Evolutionary conservation across 345 rosid genomes (phyloP), one percentile per base, ranked within the genome.

Genomic region (Populus ilicifolia): DNA sequence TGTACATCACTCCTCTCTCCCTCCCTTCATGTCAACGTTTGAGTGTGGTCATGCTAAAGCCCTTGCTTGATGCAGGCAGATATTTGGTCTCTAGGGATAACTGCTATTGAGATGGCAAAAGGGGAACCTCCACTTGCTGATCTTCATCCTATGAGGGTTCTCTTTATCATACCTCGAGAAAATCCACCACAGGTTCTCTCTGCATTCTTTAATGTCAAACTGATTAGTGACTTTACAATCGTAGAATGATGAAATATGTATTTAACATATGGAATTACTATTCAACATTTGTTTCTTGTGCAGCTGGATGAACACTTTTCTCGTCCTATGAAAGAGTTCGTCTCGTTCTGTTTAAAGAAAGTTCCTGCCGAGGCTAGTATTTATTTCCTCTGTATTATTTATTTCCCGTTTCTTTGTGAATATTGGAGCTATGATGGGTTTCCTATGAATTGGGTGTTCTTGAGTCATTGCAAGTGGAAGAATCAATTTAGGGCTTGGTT

Each of bases 241-340:
- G 13, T 79, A 23, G 48, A 74, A n/a, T n/a, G 13, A 36, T 70
- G 39, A 69, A 50, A 48, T 59, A 33, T 7, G 70, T 75, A 61
- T 4, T 21, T 61, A 50, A 50, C 14, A 20, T 35, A 29, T 75
- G 46, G 79, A 54, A 20, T 13, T 74, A 21, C 29, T 74, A 72
- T 67, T 62, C 30, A 67, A 79, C 23, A 67, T 64, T 78, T 74
- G 69, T 84, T 69, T 82, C 65, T 71, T 84, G 78, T 62, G 81
- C 98, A 96, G 99, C 89, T 96, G 86, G 98, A 96, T 85, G 99
- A 96, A 75, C 99, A 96, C 88, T 96, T 96, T 89, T 92, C 99
- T 76, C 97, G 98, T 71, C 89, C 87, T 67, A 88, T 96, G 90
- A 96, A 96, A 86, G 99, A 96, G 77, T 94, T 96, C 89, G 99